Evolutionary conservation across 345 rosid species (phyloP).

Genomic region (Microthlaspi erraticum): DNA sequence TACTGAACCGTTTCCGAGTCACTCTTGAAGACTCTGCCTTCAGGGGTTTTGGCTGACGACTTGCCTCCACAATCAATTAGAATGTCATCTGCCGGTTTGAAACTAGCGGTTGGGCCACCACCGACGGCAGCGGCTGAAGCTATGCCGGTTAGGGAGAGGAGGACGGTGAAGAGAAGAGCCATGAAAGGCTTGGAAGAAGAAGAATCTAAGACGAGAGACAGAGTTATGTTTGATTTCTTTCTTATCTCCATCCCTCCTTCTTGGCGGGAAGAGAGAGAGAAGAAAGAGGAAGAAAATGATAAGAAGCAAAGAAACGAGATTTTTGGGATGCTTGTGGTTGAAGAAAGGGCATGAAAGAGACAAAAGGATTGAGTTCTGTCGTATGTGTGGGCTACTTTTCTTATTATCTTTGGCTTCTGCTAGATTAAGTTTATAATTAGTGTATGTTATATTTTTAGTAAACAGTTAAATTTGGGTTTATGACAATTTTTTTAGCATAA

Average conservation of each 20-base stretch:
- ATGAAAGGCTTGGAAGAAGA: slow-evolving; percentile 42
- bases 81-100: slow-evolving; percentile 54
- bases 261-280: slow-evolving; percentile 44
- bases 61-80: slow-evolving; percentile 66
- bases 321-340: slow-evolving; percentile 38
- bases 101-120: slow-evolving; percentile 27
- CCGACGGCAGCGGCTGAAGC: slow-evolving; percentile 12
- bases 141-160: slow-evolving; percentile 33
- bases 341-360: slow-evolving; percentile 23
- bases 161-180: slow-evolving; percentile 57
- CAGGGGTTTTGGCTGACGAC: slow-evolving; percentile 49
- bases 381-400: neutral
- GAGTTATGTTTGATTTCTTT: slow-evolving; percentile 29
- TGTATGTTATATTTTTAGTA: slow-evolving; percentile 27
- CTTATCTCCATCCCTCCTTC: slow-evolving; percentile 71
- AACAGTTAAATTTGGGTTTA: neutral
- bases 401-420: slow-evolving; percentile 4
- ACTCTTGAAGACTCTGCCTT: slow-evolving; percentile 62
- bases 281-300: slow-evolving; percentile 19
- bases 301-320: slow-evolving; percentile 18
- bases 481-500: neutral
- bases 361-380: no score
- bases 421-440: slow-evolving; percentile 20
- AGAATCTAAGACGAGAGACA: slow-evolving; percentile 39
- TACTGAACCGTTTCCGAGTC: slow-evolving; percentile 53